phyloP scores from a whole-genome alignment of 176 grass and related monocot species.

The Oryza rufipogon region DNA sequence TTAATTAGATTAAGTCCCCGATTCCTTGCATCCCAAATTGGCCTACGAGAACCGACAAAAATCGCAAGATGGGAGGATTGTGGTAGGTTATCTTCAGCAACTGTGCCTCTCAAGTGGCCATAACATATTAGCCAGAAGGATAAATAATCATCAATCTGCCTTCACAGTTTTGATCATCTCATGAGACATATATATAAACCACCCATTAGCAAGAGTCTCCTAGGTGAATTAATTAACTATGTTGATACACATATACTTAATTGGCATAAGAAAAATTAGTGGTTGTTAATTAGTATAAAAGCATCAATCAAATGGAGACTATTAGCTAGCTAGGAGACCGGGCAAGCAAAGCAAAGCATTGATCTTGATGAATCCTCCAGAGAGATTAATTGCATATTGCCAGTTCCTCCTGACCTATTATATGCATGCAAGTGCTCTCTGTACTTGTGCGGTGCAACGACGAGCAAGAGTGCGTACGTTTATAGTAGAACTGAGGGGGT shows the following conservation, averaged over 20 bases:
- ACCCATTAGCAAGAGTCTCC: neutral
- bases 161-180: neutral
- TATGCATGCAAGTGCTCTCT: no score
- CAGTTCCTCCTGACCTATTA: no score
- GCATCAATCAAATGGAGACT: neutral
- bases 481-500: no score
- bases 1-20: neutral
- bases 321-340: neutral
- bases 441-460: no score
- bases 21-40: neutral
- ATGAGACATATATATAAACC: neutral
- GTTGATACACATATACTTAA: neutral
- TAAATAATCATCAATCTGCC: neutral
- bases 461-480: no score
- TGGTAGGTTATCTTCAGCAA: neutral
- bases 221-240: neutral
- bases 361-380: neutral
- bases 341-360: no score
- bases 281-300: neutral
- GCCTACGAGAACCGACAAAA: neutral
- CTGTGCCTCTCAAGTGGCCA: neutral
- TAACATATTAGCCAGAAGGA: neutral
- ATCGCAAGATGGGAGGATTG: neutral
- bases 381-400: neutral
- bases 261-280: neutral